phyloP scores from a whole-genome alignment of 2,329 filamentous ascomycete genomes.

The Cytospora mali region DNA sequence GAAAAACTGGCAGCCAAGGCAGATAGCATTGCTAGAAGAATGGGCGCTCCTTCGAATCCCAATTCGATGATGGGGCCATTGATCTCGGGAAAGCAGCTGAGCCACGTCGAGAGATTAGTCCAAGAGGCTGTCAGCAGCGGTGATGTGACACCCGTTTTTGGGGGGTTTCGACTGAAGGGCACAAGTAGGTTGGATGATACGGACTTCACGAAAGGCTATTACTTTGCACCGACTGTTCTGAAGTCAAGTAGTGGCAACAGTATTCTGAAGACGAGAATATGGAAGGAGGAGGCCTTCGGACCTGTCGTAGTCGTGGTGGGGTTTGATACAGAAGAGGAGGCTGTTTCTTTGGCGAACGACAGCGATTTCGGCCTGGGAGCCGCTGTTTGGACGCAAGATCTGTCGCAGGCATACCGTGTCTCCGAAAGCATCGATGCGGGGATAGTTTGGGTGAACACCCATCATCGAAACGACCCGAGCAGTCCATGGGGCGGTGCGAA shows the following conservation, averaged over 20 bases:
- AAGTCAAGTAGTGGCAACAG: slow-evolving; percentile 53
- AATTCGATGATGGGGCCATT: slow-evolving; percentile 66
- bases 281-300: slow-evolving; percentile 81
- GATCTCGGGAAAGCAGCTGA: slow-evolving; percentile 64
- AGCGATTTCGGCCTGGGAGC: slow-evolving; percentile 77
- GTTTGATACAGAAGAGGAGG: slow-evolving; percentile 74
- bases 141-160: slow-evolving; percentile 40
- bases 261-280: slow-evolving; percentile 71
- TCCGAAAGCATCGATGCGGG: slow-evolving; percentile 71
- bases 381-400: slow-evolving; percentile 74
- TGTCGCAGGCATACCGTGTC: slow-evolving; percentile 73
- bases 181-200: slow-evolving; percentile 52
- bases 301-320: slow-evolving; percentile 76
- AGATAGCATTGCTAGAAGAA: slow-evolving; percentile 53
- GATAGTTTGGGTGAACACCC: slow-evolving; percentile 60
- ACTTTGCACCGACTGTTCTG: slow-evolving; percentile 80
- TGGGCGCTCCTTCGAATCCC: slow-evolving; percentile 59
- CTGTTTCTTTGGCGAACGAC: slow-evolving; percentile 70
- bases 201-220: slow-evolving; percentile 65
- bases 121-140: slow-evolving; percentile 61
- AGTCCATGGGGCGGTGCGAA: slow-evolving; percentile 71
- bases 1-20: slow-evolving; percentile 66
- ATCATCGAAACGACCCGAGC: slow-evolving; percentile 73
- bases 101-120: slow-evolving; percentile 68
- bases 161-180: slow-evolving; percentile 53